phyloP scores from a whole-genome alignment of 1,139 yeast genomes.

The Candida glucosophila region DNA sequence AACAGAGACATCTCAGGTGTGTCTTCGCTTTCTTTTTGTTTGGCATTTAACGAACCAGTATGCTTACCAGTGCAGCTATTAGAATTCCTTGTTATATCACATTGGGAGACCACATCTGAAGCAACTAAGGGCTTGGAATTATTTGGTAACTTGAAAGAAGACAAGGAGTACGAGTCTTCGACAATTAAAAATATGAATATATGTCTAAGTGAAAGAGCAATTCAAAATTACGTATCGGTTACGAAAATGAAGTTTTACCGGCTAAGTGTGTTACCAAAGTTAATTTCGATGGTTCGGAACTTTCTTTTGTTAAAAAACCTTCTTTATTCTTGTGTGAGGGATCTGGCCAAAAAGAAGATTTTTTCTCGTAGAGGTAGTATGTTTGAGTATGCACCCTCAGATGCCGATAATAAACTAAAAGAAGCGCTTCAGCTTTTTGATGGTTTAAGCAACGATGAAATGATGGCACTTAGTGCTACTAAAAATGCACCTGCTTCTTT shows the following conservation, averaged over 20 bases:
- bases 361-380: no score
- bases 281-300: no score
- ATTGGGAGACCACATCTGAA: slow-evolving; percentile 9
- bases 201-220: neutral
- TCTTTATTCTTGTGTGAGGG: no score
- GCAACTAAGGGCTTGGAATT: slow-evolving; percentile 15
- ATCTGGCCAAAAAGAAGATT: no score
- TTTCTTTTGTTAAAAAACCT: no score
- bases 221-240: slow-evolving; percentile 1
- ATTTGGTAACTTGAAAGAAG: slow-evolving; percentile 14
- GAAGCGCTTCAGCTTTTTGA: neutral
- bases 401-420: no score
- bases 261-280: no score
- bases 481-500: neutral
- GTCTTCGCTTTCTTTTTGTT: slow-evolving; percentile 9
- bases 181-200: neutral
- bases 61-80: slow-evolving; percentile 19
- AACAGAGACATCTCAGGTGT: slow-evolving; percentile 6
- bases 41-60: slow-evolving; percentile 18
- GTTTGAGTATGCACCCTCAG: no score
- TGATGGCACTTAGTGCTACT: neutral
- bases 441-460: neutral
- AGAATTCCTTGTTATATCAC: slow-evolving; percentile 21
- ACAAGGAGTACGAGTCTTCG: slow-evolving; percentile 1
- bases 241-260: no score